Evolutionary conservation across 1,284 basidiomycete species (phyloP).

Genomic region (Leccinum fallax): DNA sequence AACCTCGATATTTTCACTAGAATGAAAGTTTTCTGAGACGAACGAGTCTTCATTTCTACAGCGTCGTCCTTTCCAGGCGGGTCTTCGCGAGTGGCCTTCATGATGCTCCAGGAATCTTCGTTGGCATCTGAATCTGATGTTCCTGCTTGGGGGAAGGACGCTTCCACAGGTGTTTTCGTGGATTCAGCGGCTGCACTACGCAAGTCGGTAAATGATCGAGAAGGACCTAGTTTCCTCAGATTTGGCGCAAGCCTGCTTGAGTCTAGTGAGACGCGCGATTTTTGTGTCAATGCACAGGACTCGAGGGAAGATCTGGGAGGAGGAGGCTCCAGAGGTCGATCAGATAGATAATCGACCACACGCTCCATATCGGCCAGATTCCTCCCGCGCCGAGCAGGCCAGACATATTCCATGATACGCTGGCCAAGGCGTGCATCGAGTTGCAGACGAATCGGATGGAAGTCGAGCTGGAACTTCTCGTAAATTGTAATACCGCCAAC

Average conservation of each 20-base stretch:
- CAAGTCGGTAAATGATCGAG: constrained; percentile 73
- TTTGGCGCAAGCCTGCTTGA: constrained; percentile 33
- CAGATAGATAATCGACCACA: constrained; percentile 21
- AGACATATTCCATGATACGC: constrained; percentile 90
- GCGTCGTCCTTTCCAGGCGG: constrained; percentile 52
- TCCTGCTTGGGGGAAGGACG: constrained; percentile 18
- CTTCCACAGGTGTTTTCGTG: constrained; percentile 25
- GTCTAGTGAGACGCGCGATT: constrained; percentile 34
- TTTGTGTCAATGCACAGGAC: constrained; percentile 41
- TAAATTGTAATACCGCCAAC: constrained; percentile 95
- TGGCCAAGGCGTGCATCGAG: constrained; percentile 84
- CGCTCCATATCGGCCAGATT: constrained; percentile 25
- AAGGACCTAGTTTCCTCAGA: constrained; percentile 56
- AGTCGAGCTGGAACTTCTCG: constrained; percentile 78
- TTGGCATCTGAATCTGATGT: constrained; percentile 25
- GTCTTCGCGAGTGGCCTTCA: constrained; percentile 23
- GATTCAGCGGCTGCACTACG: constrained; percentile 49
- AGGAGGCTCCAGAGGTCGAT: constrained; percentile 16
- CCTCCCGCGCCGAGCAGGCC: constrained; percentile 62
- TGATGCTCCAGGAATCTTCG: constrained; percentile 28
- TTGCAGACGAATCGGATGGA: constrained; percentile 89
- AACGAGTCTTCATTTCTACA: constrained; percentile 75
- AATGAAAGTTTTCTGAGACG: constrained; percentile 83
- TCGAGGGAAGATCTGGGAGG: constrained; percentile 45
- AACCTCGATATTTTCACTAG: constrained; percentile 78